Base-by-base conservation (phyloP, 257 asterid genomes). In the Solanum pimpinellifolium region DNA sequence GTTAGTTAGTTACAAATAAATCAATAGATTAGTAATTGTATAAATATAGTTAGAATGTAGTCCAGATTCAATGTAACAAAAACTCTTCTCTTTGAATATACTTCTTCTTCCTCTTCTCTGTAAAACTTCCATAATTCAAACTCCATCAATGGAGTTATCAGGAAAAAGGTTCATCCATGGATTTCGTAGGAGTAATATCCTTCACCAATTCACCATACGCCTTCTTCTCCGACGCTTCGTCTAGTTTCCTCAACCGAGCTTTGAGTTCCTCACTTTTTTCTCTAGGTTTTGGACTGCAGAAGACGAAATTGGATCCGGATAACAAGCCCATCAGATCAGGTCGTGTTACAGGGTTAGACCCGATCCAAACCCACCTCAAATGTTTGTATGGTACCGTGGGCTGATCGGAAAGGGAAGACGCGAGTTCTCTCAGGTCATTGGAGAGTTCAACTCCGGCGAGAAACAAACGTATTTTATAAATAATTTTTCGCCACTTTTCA, bases 181-280 rank as follows among this genome's bases (percentile, higher is more conserved):
- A 46, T 89, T 91, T 95, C 89, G 8, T 93, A 5, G 97, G 99
- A 31, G 99, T 92, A 88, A 97, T 92, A 87, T 95, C 99, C 92
- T 95, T 94, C 87, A 97, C 99, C 92, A 95, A 91, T 88, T 95
- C 97, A 56, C 90, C 92, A 73, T 97, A 97, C 21, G 92, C 96
- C 86, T 93, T 97, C 93, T 94, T 93, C 95, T 97, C 99, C 13
- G 93, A 94, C 20, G 91, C 93, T 87, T 92, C 99, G 42, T 90
- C 93, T 66, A 97, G 94, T 90, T 92, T 94, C 91, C 80, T 91
- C 91, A 97, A 91, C 92, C 98, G 91, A 35, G 88, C 93, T 92
- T 93, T 92, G 91, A 94, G 85, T 92, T 95, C 98, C 91, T 92
- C 96, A 65, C 95, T 93, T 98, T 97, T 73, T 73, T 94, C 94